Percentiles rank a stretch among this genome's conserved stretches.
Evolutionary conservation across 2,329 filamentous ascomycete genomes (phyloP).

Genomic region (Fusarium siculi): DNA sequence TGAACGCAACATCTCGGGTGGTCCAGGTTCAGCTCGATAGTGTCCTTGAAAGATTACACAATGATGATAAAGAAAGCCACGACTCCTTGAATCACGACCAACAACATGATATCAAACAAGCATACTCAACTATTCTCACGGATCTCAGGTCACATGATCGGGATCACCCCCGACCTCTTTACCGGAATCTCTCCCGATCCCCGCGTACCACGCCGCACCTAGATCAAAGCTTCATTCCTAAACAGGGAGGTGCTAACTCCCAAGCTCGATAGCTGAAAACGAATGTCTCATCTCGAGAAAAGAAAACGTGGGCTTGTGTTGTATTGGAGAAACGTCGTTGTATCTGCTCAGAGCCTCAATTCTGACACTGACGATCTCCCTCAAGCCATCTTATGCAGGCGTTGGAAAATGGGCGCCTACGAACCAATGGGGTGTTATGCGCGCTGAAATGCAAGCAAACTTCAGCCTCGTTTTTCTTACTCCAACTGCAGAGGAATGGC

Average conservation of each 20-base stretch:
- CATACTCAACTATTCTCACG: neutral
- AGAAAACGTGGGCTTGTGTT: neutral
- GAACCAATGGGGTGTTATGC: constrained; percentile 69
- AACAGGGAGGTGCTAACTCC: constrained; percentile 14
- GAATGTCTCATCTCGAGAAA: neutral
- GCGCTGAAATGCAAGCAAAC: constrained; percentile 68
- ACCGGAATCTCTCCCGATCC: neutral
- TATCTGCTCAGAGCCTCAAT: constrained; percentile 63
- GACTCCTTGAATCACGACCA: neutral
- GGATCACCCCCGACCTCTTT: neutral
- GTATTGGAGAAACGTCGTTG: constrained; percentile 42
- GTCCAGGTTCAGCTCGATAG: neutral
- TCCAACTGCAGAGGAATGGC: constrained; percentile 63
- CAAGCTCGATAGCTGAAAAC: neutral
- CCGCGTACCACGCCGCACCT: neutral
- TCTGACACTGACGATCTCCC: constrained; percentile 72
- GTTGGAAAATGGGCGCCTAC: constrained; percentile 65
- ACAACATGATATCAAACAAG: neutral
- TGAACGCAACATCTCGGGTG: too few species aligned
- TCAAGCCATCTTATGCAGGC: constrained; percentile 66
- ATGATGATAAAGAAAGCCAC: neutral
- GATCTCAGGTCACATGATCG: constrained; percentile 17
- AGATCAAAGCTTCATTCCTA: neutral
- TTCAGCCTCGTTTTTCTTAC: constrained; percentile 49
- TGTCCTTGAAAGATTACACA: neutral